Evolutionary conservation across 495 filamentous ascomycete species (phyloP).

Genomic region (Penicillium egyptiacum): DNA sequence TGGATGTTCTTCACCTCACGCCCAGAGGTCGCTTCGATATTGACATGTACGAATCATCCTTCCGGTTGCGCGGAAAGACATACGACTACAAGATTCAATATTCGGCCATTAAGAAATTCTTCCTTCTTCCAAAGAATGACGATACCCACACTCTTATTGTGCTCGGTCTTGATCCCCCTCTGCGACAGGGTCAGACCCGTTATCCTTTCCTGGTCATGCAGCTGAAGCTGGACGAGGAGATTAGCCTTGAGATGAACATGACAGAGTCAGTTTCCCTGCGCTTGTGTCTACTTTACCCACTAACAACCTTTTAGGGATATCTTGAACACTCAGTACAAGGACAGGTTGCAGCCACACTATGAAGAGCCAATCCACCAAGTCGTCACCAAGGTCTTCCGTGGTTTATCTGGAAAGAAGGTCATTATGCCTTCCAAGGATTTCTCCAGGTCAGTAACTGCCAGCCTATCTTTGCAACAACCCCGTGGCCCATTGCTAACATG

Average conservation of each 20-base stretch:
- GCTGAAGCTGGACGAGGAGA: conserved; percentile 96
- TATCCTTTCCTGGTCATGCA: conserved; percentile 99
- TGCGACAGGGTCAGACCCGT: conserved; percentile 95
- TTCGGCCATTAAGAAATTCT: conserved; percentile 96
- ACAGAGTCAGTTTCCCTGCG: conserved; percentile 65
- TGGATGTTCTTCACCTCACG: conserved; percentile 95
- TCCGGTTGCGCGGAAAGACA: conserved; percentile 96
- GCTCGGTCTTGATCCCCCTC: conserved; percentile 90
- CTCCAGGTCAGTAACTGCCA: conserved; percentile 50
- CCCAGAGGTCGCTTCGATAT: conserved; percentile 99
- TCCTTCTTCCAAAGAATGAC: conserved; percentile 96
- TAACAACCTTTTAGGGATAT: conserved; percentile 43
- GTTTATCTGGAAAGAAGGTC: conserved; percentile 89
- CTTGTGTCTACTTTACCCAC: conserved; percentile 8
- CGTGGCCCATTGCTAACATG: not conserved
- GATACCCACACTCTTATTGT: conserved; percentile 93
- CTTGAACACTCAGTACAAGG: conserved; percentile 81
- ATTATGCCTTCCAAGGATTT: conserved; percentile 94
- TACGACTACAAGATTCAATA: conserved; percentile 99
- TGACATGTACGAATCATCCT: conserved; percentile 98
- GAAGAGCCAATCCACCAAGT: conserved; percentile 90
- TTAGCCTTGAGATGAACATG: conserved; percentile 94
- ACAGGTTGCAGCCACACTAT: conserved; percentile 82
- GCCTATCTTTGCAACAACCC: not conserved
- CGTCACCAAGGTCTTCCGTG: conserved; percentile 90